A percentile compares a stretch with the other conserved stretches of the same genome.
Conservation (phyloP, 495 filamentous ascomycete genomes). For the Penicillium taxi region DNA sequence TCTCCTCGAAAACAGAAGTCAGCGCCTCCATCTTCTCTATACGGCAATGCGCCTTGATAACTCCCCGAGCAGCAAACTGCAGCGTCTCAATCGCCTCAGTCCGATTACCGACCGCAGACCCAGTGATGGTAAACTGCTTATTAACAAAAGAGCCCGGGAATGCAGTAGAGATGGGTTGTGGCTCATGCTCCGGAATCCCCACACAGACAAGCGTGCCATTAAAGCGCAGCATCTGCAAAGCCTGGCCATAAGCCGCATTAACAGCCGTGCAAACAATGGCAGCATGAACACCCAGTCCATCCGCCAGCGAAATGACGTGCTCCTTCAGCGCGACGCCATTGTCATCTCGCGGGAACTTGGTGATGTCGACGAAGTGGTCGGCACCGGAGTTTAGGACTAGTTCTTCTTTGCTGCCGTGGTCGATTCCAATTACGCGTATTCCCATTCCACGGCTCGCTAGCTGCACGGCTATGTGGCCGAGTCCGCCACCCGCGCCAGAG, state of each 20-base stretch:
- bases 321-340: slow-evolving; percentile 39
- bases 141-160: slow-evolving; percentile 44
- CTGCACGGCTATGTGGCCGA: slow-evolving; percentile 61
- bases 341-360: slow-evolving; percentile 45
- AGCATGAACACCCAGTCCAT: slow-evolving; percentile 56
- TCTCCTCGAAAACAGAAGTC: slow-evolving; percentile 53
- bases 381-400: slow-evolving; percentile 54
- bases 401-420: slow-evolving; percentile 54
- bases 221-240: slow-evolving; percentile 52
- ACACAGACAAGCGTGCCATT: slow-evolving; percentile 59
- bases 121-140: slow-evolving; percentile 49
- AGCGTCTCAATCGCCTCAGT: slow-evolving; percentile 59
- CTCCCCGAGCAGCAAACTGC: slow-evolving; percentile 53
- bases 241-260: slow-evolving; percentile 57
- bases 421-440: slow-evolving; percentile 60
- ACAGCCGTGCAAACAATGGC: slow-evolving; percentile 57
- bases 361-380: slow-evolving; percentile 60
- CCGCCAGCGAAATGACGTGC: slow-evolving; percentile 50
- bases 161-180: slow-evolving; percentile 49
- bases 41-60: slow-evolving; percentile 53
- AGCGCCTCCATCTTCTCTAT: slow-evolving; percentile 55
- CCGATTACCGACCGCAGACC: slow-evolving; percentile 56
- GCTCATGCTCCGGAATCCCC: slow-evolving; percentile 57
- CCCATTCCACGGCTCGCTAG: slow-evolving; percentile 56
- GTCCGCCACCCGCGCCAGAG: slow-evolving; percentile 58